Evolutionary conservation across 257 asterid genomes (phyloP).

Genomic region (Coffea eugenioides): DNA sequence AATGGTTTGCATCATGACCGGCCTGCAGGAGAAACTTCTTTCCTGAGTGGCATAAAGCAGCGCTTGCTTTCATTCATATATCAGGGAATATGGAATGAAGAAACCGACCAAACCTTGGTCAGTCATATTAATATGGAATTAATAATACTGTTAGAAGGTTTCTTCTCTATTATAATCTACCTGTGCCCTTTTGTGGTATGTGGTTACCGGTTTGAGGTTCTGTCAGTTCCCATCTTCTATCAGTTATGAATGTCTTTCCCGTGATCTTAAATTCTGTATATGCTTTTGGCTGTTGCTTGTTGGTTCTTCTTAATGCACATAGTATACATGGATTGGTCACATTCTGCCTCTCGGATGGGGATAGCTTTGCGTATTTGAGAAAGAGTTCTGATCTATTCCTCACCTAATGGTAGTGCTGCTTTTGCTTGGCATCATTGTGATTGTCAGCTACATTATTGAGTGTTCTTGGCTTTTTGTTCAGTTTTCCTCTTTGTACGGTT

Average conservation of each 20-base stretch:
- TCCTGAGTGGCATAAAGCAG: slow-evolving; percentile 85
- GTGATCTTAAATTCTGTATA: not conserved
- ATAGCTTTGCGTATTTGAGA: not conserved
- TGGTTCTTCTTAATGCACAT: not conserved
- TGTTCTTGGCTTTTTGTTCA: not conserved
- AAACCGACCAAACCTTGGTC: slow-evolving; percentile 71
- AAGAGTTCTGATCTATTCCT: not conserved
- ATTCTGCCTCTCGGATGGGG: not conserved
- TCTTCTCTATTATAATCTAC: not conserved
- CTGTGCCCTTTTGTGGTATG: not conserved
- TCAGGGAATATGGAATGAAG: slow-evolving; percentile 93
- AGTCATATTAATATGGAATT: slow-evolving; percentile 28
- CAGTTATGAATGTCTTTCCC: not conserved
- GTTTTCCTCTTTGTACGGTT: not conserved
- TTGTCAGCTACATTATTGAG: too few species aligned
- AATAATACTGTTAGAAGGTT: not conserved
- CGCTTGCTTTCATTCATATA: slow-evolving; percentile 90
- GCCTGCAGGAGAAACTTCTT: slow-evolving; percentile 47
- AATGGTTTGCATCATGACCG: slow-evolving; percentile 45
- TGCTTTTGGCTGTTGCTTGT: not conserved
- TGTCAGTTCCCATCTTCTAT: not conserved
- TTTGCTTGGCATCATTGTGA: not conserved
- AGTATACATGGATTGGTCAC: not conserved
- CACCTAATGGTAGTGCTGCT: not conserved
- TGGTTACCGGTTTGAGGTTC: not conserved